Conservation (phyloP, 306 rosid species). For the Purshia tridentata region DNA sequence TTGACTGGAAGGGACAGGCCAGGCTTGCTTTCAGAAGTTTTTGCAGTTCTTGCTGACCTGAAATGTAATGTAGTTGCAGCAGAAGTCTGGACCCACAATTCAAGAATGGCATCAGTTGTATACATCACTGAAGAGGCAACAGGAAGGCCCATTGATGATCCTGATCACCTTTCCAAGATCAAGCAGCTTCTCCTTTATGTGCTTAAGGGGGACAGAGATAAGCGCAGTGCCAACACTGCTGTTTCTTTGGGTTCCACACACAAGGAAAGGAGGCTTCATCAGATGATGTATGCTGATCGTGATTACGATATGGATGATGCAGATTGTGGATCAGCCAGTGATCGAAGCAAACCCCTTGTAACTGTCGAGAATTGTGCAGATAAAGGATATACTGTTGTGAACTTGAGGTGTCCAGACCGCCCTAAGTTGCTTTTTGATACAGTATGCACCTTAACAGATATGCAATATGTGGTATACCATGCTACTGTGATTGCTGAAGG, state of each 20-base stretch:
- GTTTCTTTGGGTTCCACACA: constrained; percentile 92
- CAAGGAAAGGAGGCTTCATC: constrained; percentile 96
- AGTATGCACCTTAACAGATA: constrained; percentile 87
- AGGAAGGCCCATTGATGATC: constrained; percentile 55
- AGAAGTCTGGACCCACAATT: constrained; percentile 98
- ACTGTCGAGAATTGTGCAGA: constrained; percentile 72
- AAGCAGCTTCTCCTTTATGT: constrained; percentile 76
- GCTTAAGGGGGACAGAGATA: constrained; percentile 79
- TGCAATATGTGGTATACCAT: constrained; percentile 95
- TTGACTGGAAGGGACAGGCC: constrained; percentile 92
- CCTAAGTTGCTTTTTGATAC: constrained; percentile 85
- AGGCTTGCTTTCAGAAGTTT: constrained; percentile 92
- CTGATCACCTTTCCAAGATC: constrained; percentile 62
- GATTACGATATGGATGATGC: constrained; percentile 61
- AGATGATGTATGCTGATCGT: constrained; percentile 97
- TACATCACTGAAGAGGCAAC: constrained; percentile 67
- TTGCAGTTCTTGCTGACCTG: constrained; percentile 90
- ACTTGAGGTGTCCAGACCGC: constrained; percentile 85
- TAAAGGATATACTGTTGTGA: constrained; percentile 93
- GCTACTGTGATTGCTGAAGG: constrained; percentile 89
- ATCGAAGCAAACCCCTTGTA: constrained; percentile 56
- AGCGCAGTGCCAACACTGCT: constrained; percentile 79
- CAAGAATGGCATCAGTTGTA: constrained; percentile 96
- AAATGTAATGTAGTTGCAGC: constrained; percentile 96
- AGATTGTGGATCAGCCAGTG: constrained; percentile 48